A percentile compares a stretch with the other conserved stretches of the same genome.
Evolutionary conservation across 805 yeast species (phyloP).

Genomic region (Candida cerambycidarum): DNA sequence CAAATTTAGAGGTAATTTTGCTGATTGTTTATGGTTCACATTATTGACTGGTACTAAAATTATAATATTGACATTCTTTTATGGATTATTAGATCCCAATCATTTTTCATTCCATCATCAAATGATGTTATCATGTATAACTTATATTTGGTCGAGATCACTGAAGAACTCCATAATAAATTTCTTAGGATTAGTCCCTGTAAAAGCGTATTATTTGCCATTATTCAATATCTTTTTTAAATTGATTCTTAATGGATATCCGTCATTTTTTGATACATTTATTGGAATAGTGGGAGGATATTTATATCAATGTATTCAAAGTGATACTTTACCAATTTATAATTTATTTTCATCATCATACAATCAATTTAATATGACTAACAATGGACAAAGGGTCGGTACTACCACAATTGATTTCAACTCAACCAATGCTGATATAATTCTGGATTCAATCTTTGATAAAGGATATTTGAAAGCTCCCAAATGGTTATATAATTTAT

Average conservation of each 20-base stretch:
- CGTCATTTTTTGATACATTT: slow-evolving; percentile 39
- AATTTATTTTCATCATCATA: slow-evolving; percentile 37
- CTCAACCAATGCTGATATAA: slow-evolving; percentile 16
- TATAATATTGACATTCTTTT: slow-evolving; percentile 29
- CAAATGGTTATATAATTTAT: slow-evolving; percentile 29
- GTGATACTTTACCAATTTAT: slow-evolving; percentile 47
- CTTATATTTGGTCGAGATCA: slow-evolving; percentile 62
- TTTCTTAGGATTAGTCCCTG: slow-evolving; percentile 52
- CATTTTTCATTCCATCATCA: slow-evolving; percentile 26
- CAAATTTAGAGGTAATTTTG: slow-evolving; percentile 47
- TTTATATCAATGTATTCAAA: slow-evolving; percentile 60
- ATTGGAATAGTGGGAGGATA: slow-evolving; percentile 59
- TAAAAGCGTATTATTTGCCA: slow-evolving; percentile 58
- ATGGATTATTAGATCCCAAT: slow-evolving; percentile 21
- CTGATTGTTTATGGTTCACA: slow-evolving; percentile 58
- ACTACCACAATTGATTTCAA: slow-evolving; percentile 11
- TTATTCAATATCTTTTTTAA: slow-evolving; percentile 33
- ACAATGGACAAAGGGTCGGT: slow-evolving; percentile 33
- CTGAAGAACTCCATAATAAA: slow-evolving; percentile 53
- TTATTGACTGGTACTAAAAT: slow-evolving; percentile 50
- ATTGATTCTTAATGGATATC: slow-evolving; percentile 43
- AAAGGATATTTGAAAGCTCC: slow-evolving; percentile 61
- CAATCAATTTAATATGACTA: slow-evolving; percentile 6
- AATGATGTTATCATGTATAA: slow-evolving; percentile 53
- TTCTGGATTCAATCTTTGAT: slow-evolving; percentile 46